Evolutionary conservation across 768 basidiomycete species (phyloP), one percentile per base, ranked within the genome.

Genomic region (Calocybe gangraenosa): DNA sequence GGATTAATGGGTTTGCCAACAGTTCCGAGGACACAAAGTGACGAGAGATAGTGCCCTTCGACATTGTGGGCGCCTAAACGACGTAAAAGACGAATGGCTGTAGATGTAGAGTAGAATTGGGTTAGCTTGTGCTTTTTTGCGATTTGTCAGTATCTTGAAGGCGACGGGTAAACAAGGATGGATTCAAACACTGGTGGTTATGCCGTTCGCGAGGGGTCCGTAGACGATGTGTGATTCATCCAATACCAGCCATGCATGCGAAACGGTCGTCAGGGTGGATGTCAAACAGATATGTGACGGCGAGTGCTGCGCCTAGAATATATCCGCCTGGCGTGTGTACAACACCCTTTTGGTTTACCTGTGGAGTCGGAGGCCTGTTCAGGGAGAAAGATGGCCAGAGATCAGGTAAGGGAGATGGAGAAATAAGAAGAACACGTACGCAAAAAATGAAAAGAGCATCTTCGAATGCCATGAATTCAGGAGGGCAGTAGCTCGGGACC

Each of bases 1-100:
- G 94, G 93, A 66, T 97, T 97, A 73, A 99, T 98, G 1, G 96
- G 96, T 69, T 99, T 95, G 44, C 95, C 96, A 36, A 98, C 96
- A 48, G 77, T 84, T 18, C 96, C 95, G 31, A 99, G 71, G 6
- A 96, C 86, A 46, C 96, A 82, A 47, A 99, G 66, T 13, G 76
- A 77, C 58, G 75, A 81, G 38, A 99, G 76, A 61, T 96, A 91
- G 66, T 92, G 76, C 8, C 76, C 70, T 59, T 89, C 75, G 45
- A 92, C 90, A 60, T 94, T 90, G 37, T 92, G 82, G 46, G 82
- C 78, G 38, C 95, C 95, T 30, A 95, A 79, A 30, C 73, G 66
- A 36, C 66, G 84, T 37, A 99, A 75, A 22, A 97, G 79, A 44
- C 95, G 84, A 57, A 99, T 96, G n/a, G 92, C 92, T 32, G 90